phyloP scores from a whole-genome alignment of 2,329 filamentous ascomycete genomes.

The Aspergillus ochraceus region DNA sequence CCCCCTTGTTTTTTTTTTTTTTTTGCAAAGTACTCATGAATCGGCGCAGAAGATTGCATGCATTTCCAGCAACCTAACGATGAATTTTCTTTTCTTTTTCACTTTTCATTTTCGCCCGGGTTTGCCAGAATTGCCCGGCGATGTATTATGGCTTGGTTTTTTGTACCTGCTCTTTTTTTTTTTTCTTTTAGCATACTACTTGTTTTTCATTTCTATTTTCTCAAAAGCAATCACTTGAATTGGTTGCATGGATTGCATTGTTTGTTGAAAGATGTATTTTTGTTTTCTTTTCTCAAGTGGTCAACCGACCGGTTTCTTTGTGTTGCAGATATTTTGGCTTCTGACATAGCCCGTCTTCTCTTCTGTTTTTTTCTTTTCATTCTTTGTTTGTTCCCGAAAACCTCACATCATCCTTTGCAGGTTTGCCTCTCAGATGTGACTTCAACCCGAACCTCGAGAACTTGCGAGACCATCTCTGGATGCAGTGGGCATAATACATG shows the following conservation, averaged over 20 bases:
- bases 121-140: conserved; percentile 7
- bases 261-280: neutral
- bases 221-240: neutral
- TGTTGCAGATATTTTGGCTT: neutral
- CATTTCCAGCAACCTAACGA: conserved; percentile 11
- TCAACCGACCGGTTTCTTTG: neutral
- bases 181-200: neutral
- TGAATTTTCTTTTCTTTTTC: conserved; percentile 7
- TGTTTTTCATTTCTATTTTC: neutral
- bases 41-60: conserved; percentile 14
- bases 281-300: neutral
- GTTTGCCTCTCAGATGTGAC: neutral
- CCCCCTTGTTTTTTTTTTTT: neutral
- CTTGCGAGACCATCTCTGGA: neutral
- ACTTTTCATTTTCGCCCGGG: neutral
- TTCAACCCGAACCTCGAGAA: neutral
- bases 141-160: conserved; percentile 19
- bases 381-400: neutral
- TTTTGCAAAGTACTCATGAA: conserved; percentile 3
- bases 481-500: neutral
- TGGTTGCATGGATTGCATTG: neutral
- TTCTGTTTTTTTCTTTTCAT: neutral
- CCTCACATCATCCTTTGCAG: neutral
- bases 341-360: neutral
- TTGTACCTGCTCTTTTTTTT: neutral